Percentiles rank a stretch among this genome's conserved stretches.
Evolutionary conservation across 2,329 filamentous ascomycete species (phyloP).

Genomic region (Pseudogymnoascus sp.): DNA sequence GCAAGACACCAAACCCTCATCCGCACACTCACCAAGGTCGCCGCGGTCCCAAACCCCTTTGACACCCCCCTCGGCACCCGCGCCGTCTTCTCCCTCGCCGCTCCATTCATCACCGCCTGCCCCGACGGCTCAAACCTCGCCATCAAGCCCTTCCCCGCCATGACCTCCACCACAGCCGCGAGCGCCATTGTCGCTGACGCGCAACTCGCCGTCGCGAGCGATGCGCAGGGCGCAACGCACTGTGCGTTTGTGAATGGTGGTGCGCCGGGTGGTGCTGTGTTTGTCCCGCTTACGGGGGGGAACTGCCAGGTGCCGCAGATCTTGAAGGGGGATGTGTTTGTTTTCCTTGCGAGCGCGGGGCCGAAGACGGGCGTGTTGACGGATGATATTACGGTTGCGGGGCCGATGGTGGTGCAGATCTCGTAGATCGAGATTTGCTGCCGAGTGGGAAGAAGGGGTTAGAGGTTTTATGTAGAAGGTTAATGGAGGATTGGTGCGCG

Average conservation of each 20-base stretch:
- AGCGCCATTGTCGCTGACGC: constrained; percentile 25
- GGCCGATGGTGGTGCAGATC: constrained; percentile 50
- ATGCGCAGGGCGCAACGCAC: constrained; percentile 45
- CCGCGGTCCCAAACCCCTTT: constrained; percentile 60
- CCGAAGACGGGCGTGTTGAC: constrained; percentile 45
- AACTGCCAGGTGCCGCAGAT: constrained; percentile 55
- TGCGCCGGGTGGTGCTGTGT: constrained; percentile 48
- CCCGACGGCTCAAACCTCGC: constrained; percentile 56
- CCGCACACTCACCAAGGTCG: constrained; percentile 48
- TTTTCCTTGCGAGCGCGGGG: constrained; percentile 51
- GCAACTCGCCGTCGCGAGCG: constrained; percentile 34
- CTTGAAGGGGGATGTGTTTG: constrained; percentile 56
- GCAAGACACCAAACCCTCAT: constrained; percentile 67
- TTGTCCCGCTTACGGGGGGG: constrained; percentile 46
- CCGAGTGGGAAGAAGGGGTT: not conserved
- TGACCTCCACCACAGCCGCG: constrained; percentile 42
- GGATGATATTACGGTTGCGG: constrained; percentile 59
- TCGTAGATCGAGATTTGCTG: constrained; percentile 29
- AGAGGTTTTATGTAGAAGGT: not conserved
- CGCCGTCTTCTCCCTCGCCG: constrained; percentile 65
- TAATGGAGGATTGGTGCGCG: not conserved
- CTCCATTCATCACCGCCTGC: constrained; percentile 64
- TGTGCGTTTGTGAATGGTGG: constrained; percentile 62
- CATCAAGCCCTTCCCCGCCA: constrained; percentile 53
- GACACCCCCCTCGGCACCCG: constrained; percentile 61